Conservation (phyloP, 495 filamentous ascomycete genomes). For the Antarctomyces pellizariae region DNA sequence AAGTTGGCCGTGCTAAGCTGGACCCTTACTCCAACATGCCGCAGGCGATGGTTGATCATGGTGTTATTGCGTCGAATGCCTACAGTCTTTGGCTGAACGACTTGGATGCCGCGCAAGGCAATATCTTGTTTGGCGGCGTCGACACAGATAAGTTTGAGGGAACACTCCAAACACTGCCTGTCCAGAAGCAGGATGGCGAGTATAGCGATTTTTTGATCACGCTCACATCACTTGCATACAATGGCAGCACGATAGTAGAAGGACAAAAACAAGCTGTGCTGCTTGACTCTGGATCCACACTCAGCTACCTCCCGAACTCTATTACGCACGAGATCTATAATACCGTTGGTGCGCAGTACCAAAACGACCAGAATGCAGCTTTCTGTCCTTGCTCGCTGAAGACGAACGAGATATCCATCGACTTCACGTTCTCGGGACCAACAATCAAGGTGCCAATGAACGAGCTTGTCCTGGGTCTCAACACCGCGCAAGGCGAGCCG, state of each 20-base stretch:
- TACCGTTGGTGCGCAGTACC: constrained; percentile 38
- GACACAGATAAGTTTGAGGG: constrained; percentile 61
- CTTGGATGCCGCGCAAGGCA: constrained; percentile 47
- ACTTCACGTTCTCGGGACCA: constrained; percentile 42
- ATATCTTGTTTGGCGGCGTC: constrained; percentile 80
- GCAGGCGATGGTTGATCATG: constrained; percentile 41
- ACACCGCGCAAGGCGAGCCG: constrained; percentile 20
- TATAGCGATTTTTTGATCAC: constrained; percentile 68
- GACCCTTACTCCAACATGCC: constrained; percentile 59
- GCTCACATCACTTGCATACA: constrained; percentile 30
- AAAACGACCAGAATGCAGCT: constrained; percentile 27
- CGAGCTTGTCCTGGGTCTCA: constrained; percentile 53
- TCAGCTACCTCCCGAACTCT: constrained; percentile 62
- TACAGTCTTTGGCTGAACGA: constrained; percentile 85
- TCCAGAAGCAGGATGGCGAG: constrained; percentile 31
- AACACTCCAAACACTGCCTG: constrained; percentile 47
- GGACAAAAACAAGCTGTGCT: constrained; percentile 44
- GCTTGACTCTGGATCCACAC: constrained; percentile 78
- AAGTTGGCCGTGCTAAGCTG: constrained; percentile 34
- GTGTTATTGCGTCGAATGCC: constrained; percentile 52
- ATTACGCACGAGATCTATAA: constrained; percentile 40
- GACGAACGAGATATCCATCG: constrained; percentile 29
- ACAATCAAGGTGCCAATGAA: constrained; percentile 49
- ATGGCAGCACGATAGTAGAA: constrained; percentile 21
- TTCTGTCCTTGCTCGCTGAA: constrained; percentile 52